These are phyloP conservation scores for Lablab purpureus DNA, from an alignment of 306 rosid genomes.

Conservation along the genomic window DNA sequence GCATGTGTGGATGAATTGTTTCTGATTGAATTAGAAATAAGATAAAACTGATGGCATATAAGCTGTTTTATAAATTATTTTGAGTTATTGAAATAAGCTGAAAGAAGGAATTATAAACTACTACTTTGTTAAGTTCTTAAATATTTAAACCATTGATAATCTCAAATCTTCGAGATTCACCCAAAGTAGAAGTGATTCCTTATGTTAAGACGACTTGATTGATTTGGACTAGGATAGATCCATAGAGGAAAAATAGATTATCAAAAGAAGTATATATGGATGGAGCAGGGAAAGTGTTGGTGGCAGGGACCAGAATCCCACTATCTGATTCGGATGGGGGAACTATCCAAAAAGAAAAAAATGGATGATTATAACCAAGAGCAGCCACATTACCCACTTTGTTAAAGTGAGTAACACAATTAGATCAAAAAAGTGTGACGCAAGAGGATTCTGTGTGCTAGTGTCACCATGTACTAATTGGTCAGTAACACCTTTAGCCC, in stretches of 20 bases:
- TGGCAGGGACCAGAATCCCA: constrained; percentile 59
- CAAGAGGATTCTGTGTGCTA: constrained; percentile 1
- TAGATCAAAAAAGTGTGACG: neutral
- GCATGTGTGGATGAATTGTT: too few species aligned
- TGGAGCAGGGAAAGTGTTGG: constrained; percentile 4
- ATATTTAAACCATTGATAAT: neutral
- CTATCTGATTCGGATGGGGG: constrained; percentile 35
- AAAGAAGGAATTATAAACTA: neutral
- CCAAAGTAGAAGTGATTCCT: neutral
- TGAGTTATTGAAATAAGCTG: neutral
- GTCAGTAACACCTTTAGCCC: constrained; percentile 25
- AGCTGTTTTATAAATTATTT: neutral
- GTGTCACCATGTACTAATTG: constrained; percentile 2
- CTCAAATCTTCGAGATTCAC: neutral
- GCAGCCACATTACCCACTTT: constrained; percentile 15
- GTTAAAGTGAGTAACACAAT: neutral
- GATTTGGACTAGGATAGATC: neutral
- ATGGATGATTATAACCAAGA: neutral
- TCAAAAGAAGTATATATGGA: neutral
- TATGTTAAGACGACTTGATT: neutral
- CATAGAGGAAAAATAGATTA: neutral
- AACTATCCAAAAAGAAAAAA: neutral
- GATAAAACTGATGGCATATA: neutral
- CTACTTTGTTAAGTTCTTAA: neutral
- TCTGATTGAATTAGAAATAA: neutral